These are phyloP conservation scores for Colletotrichum zoysiae DNA, from an alignment of 2,329 filamentous ascomycete genomes.

Conservation along the genomic window DNA sequence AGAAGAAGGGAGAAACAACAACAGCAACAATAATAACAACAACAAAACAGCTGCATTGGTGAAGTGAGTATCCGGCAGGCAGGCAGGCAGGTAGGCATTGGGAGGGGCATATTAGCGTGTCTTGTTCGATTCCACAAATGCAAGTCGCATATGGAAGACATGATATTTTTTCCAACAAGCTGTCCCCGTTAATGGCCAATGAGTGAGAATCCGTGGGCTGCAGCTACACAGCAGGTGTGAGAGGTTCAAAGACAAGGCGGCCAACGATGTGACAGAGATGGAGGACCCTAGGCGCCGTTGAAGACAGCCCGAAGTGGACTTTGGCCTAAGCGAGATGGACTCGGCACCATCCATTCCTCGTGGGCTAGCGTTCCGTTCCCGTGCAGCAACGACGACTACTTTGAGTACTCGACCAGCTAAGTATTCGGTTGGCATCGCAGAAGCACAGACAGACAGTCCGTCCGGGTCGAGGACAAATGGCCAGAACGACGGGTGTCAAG, in stretches of 20 bases:
- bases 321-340: constrained; percentile 19
- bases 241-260: neutral
- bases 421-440: neutral
- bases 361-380: constrained; percentile 12
- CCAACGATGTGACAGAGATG: constrained; percentile 5
- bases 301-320: constrained; percentile 4
- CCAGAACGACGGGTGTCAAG: no score
- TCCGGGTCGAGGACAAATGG: neutral
- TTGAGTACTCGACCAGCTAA: neutral
- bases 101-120: constrained; percentile 32
- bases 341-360: neutral
- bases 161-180: neutral
- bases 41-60: constrained; percentile 17
- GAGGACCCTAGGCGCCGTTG: constrained; percentile 7
- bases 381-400: neutral
- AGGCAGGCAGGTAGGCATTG: constrained; percentile 11
- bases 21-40: neutral
- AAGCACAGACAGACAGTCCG: neutral
- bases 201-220: neutral
- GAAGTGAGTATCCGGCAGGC: constrained; percentile 17
- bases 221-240: neutral
- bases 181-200: neutral
- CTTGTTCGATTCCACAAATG: constrained; percentile 25
- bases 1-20: no score
- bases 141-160: constrained; percentile 21